Base-by-base conservation (phyloP, 2,329 filamentous ascomycete genomes). In the Elsinoe arachidis region DNA sequence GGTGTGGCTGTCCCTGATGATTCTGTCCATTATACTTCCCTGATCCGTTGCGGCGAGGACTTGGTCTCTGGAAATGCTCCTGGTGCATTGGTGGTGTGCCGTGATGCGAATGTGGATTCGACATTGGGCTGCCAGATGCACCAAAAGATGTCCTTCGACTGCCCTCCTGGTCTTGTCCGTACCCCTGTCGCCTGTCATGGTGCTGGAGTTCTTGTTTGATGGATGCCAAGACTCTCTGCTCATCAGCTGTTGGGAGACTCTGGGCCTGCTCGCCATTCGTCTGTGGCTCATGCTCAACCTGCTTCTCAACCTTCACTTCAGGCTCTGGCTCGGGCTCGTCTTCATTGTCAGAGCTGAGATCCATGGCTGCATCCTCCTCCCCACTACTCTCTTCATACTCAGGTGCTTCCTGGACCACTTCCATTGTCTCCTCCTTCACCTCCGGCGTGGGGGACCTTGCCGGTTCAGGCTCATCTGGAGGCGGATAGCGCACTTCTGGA, bases 341-440 rank as follows among this genome's bases (percentile, higher is more conserved):
- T 17, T 60, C 58, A 11, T 59, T 56, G 33, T 58, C 56, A 9
- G 57, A 55, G 34, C 58, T 58, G 46, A 59, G 58, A 54, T 61
- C 60, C 60, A 61, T 61, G n/a, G 58, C 61, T 43, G 58, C 57
- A 38, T 59, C 61, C 6, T 58, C 61, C 17, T 62, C 61, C 10
- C 35, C 47, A 1, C 47, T 38, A 14, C 35, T 41, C 14, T 39
- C 44, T 12, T 43, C 12, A 9, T 52, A n/a, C 17, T 58, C 56
- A 65, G 71, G 69, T 17, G 57, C 58, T 17, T 61, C 55, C 17
- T 63, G 58, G 44, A 56, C 43, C 15, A 69, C 68, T 58, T 69
- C 61, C 52, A 68, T 67, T 2, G 14, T n/a, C 19, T 46, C 41
- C 6, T 46, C 10, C 19, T 46, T 26, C 19, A 46, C n/a, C 21